Base-by-base conservation (phyloP, 495 filamentous ascomycete genomes). In the Lineolata rhizophorae region DNA sequence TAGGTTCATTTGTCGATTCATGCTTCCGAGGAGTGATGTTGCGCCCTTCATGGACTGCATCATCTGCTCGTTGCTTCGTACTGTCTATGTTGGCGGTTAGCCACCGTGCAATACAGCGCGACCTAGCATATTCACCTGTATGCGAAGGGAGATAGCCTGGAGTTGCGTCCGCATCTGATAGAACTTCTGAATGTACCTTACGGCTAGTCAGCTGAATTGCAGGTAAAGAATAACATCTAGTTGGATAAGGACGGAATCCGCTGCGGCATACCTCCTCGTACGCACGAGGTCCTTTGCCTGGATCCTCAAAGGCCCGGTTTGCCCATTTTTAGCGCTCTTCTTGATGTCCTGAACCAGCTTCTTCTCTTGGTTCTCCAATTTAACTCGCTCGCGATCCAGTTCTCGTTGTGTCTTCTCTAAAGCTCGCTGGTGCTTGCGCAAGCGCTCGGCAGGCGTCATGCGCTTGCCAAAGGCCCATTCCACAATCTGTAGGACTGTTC, bases 21-120 rank as follows among this genome's bases (percentile, higher is more conserved):
- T 97, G 51, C 72, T 84, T 8, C 83, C 81, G 10, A 97, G 62
- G 2, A 93, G 68, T 47, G 72, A 67, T 0, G 90, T 95, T 3
- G 87, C 90, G 31, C 90, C 87, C 49, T 93, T 95, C 87, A 95
- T 97, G 3, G 82, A 84, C 50, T 91, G 80, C 83, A 93, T 91
- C 87, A 97, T 97, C 54, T 93, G 83, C 50, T 97, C 87, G 55
- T 97, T 95, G 44, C 82, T 92, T 29, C 90, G 71, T 22, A 94
- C 83, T 20, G 87, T 95, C 74, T 91, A 39, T 15, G 20, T n/a
- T n/a, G 19, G 13, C 37, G 22, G 33, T 32, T 30, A 25, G 18
- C 19, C 32, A 29, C 2, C 35, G 29, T 20, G 22, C 22, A 29
- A 31, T 38, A 24, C 45, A 26, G 33, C 22, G 16, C 25, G 35